Base-by-base conservation (phyloP, 1,284 basidiomycete genomes). In the Cryptococcus sp. region DNA sequence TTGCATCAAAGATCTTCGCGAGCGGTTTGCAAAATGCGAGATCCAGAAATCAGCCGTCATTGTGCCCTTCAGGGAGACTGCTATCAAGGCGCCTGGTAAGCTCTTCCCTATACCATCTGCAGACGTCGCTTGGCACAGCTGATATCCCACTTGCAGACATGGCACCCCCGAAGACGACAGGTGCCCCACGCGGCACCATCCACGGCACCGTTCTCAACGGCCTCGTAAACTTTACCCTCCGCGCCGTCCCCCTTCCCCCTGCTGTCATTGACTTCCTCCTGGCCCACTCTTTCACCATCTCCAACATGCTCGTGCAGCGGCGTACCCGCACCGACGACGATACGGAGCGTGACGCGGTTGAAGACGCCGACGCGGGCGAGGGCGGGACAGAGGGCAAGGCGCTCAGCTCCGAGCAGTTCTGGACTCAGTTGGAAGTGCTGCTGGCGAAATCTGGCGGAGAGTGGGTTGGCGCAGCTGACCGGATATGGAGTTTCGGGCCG, bases 21-120 rank as follows among this genome's bases (percentile, higher is more conserved):
- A 98, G 76, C 82, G 95, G 21, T 98, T 98, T 72, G 95, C 96
- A 0, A 85, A 86, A 59, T 87, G 96, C 51, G 88, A 91, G 52
- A 93, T 99, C 48, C 91, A 95, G 65, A 86, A 88, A 8, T 97
- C 93, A 1, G 87, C 93, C 65, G 94, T 95, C 0, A 95, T 98
- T 52, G 96, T 99, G 4, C 95, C 96, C 1, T 99, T 98, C 81
- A 83, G 96, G 46, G 96, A 98, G 78, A 98, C 95, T 0, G 90
- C 91, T 0, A 83, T 97, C 35, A 88, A 85, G 67, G 90, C 81
- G 3, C 69, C 80, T 62, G 90, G 90, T 88, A 61, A 57, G 80
- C 68, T 12, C 20, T 21, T 35, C 15, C 7, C 28, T 20, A 37
- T 13, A 37, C 33, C 21, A 21, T 20, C 38, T 20, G 28, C 33